Base-by-base conservation (phyloP, 2,329 filamentous ascomycete genomes). In the Cercospora citrullina region DNA sequence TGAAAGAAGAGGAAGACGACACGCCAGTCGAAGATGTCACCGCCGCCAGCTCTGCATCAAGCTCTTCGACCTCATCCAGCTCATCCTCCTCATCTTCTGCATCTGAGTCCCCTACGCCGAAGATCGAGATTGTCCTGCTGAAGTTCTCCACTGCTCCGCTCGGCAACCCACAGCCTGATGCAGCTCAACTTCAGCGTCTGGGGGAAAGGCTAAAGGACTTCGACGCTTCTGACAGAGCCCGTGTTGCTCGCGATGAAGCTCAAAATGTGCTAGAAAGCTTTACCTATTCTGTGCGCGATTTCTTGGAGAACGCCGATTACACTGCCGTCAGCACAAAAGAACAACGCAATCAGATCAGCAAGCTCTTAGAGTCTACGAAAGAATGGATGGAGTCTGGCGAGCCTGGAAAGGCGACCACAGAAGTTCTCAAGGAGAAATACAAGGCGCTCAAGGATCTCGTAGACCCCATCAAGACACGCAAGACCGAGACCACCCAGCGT, bases 201-300 rank as follows among this genome's bases (percentile, higher is more conserved):
- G 89, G 90, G 78, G 86, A 91, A 51, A 81, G 83, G 55, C 87
- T 99, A 53, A 86, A 89, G 75, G 90, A 92, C 4, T 98, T 99
- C 75, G 93, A 96, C 72, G 84, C 87, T 28, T 97, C 94, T 2
- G 95, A 99, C 80, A 87, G 87, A 72, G 88, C 90, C 30, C 91
- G 94, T 61, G 81, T 89, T 39, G 84, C 89, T 67, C 89, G 94
- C 33, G 94, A 97, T 78, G 94, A 97, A 78, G 88, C 92, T 0
- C 84, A 97, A 66, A 99, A 98, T 81, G 90, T 91, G 72, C 87
- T 99, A n/a, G 95, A 99, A 80, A 90, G 87, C 12, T 98, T 91
- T 80, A 97, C 94, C 14, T 99, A 99, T 84, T 90, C 89, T 75
- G 87, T 91, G 30, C 90, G 93, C 28, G 93, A 97, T 78, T 85